A percentile compares a stretch with the other conserved stretches of the same genome.
phyloP scores from a whole-genome alignment of 2,329 filamentous ascomycete species.

The Pseudocercospora crystallina region DNA sequence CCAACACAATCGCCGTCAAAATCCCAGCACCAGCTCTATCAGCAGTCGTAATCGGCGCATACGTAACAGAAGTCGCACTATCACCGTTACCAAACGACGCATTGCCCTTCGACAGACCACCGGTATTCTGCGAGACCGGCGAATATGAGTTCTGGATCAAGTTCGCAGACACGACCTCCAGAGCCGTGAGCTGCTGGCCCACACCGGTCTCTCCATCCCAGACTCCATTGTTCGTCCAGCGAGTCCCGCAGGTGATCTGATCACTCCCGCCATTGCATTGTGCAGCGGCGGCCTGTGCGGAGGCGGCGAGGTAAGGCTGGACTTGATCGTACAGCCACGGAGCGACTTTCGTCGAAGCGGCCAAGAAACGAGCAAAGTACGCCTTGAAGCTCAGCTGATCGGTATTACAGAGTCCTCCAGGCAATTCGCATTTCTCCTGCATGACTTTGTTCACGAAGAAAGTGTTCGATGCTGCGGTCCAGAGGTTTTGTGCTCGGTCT shows the following conservation, averaged over 20 bases:
- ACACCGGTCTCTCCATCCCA: constrained; percentile 51
- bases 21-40: constrained; percentile 23
- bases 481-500: constrained; percentile 12
- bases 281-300: constrained; percentile 55
- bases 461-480: constrained; percentile 27
- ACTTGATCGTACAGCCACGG: constrained; percentile 43
- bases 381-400: constrained; percentile 46
- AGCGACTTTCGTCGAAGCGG: constrained; percentile 40
- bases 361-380: constrained; percentile 46
- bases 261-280: constrained; percentile 51
- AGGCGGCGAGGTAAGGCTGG: constrained; percentile 52
- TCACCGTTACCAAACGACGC: constrained; percentile 12
- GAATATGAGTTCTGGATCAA: constrained; percentile 38
- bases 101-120: constrained; percentile 29
- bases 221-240: constrained; percentile 39
- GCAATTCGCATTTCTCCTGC: constrained; percentile 43
- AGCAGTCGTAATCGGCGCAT: constrained; percentile 27
- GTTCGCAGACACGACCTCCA: constrained; percentile 47
- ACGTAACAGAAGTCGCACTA: background rate
- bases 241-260: constrained; percentile 42
- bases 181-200: constrained; percentile 55
- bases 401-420: constrained; percentile 38
- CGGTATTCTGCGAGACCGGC: constrained; percentile 48
- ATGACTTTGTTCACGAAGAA: constrained; percentile 41
- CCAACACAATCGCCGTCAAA: constrained; percentile 17